These are phyloP conservation scores for Dysphania ambrosioides DNA, from an alignment of 148 eudicot genomes.

Conservation along the genomic window DNA sequence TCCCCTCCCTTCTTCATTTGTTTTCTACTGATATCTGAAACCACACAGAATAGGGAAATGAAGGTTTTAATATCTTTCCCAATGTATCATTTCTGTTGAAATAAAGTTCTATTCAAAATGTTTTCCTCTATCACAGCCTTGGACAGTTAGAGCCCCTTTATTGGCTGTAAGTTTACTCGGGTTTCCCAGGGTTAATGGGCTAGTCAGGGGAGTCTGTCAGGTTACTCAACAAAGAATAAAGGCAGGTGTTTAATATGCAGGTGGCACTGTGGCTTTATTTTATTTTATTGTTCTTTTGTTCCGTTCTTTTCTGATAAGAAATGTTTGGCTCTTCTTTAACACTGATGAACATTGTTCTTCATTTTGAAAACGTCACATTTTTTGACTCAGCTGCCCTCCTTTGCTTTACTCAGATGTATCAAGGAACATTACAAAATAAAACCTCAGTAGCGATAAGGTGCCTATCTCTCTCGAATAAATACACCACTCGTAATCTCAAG, in stretches of 20 bases:
- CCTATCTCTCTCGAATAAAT: constrained; percentile 45
- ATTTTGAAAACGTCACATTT: background rate
- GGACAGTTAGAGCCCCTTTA: too few relatives aligned
- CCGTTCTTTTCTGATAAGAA: background rate
- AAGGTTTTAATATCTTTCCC: too few relatives aligned
- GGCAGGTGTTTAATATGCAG: background rate
- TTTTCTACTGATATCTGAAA: too few relatives aligned
- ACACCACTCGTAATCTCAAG: constrained; percentile 53
- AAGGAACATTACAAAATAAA: constrained; percentile 61
- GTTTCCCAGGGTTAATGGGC: too few relatives aligned
- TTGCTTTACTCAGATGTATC: constrained; percentile 42
- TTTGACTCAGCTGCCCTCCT: background rate
- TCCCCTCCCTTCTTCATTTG: too few relatives aligned
- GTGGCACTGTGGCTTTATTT: background rate
- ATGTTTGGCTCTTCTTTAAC: background rate
- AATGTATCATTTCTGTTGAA: too few relatives aligned
- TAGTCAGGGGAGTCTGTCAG: too few relatives aligned
- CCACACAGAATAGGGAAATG: too few relatives aligned
- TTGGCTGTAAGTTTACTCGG: too few relatives aligned
- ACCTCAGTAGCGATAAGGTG: constrained; percentile 58
- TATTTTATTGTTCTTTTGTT: background rate
- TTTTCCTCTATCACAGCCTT: too few relatives aligned
- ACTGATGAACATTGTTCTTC: background rate
- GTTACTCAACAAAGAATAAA: too few relatives aligned
- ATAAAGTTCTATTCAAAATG: too few relatives aligned